Conservation (phyloP, 176 grass and related monocot genomes). For the Echinochloa phyllopogon region DNA sequence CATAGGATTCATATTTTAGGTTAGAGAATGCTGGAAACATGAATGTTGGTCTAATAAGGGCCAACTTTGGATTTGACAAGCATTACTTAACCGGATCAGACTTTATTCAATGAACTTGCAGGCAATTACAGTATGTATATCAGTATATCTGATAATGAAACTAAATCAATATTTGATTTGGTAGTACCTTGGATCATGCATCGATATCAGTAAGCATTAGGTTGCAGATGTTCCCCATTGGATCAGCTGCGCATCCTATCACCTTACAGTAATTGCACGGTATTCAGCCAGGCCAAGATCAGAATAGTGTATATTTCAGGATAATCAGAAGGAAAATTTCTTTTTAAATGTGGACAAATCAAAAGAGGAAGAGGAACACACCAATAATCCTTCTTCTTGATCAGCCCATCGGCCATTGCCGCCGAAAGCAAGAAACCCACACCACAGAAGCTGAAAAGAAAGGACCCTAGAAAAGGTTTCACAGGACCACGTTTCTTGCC, state of each 20-base stretch:
- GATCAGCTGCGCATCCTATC: background rate
- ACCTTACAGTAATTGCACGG: background rate
- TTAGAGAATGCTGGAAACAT: background rate
- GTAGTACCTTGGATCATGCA: background rate
- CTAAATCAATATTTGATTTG: background rate
- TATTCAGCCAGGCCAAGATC: background rate
- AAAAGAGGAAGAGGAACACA: background rate
- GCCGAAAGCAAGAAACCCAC: slow-evolving; percentile 1
- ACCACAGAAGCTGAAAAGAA: slow-evolving; percentile 1
- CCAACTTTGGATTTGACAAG: background rate
- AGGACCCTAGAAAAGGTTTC: slow-evolving; percentile 9
- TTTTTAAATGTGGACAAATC: background rate
- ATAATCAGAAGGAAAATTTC: background rate
- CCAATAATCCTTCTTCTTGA: background rate
- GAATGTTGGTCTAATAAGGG: background rate
- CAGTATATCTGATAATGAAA: background rate
- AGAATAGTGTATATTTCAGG: background rate
- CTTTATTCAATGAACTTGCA: background rate
- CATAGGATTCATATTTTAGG: background rate
- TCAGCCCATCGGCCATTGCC: background rate
- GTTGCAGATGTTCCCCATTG: background rate
- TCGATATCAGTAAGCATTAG: background rate
- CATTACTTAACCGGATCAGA: background rate
- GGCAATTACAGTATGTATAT: background rate
- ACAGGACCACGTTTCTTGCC: slow-evolving; percentile 28